Evolutionary conservation across 2,329 filamentous ascomycete species (phyloP).

Genomic region (Hypoxylon sp.): DNA sequence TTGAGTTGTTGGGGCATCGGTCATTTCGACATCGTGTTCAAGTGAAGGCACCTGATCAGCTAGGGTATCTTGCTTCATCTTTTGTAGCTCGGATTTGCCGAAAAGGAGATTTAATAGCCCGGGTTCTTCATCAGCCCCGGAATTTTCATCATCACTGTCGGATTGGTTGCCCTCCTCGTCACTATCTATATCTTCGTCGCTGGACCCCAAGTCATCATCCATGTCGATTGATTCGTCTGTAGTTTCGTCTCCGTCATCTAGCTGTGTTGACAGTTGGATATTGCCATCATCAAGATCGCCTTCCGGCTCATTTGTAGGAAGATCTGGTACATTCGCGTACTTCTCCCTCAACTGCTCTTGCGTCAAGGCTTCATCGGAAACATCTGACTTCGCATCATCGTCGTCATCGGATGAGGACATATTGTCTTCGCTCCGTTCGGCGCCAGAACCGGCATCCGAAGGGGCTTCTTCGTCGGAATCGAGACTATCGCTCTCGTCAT

Average conservation of each 20-base stretch:
- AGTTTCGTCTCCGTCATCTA: slow-evolving; percentile 56
- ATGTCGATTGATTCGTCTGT: slow-evolving; percentile 74
- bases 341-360: slow-evolving; percentile 74
- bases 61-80: slow-evolving; percentile 56
- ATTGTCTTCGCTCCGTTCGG: slow-evolving; percentile 61
- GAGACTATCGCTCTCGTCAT: slow-evolving; percentile 56
- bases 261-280: slow-evolving; percentile 17
- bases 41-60: slow-evolving; percentile 37
- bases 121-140: slow-evolving; percentile 54
- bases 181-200: slow-evolving; percentile 57
- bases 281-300: slow-evolving; percentile 28
- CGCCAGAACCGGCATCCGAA: slow-evolving; percentile 46
- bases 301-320: slow-evolving; percentile 46
- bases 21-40: slow-evolving; percentile 48
- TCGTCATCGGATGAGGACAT: slow-evolving; percentile 73
- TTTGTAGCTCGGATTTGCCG: slow-evolving; percentile 64
- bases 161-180: slow-evolving; percentile 53
- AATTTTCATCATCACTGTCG: slow-evolving; percentile 55
- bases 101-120: slow-evolving; percentile 67
- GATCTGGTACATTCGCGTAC: slow-evolving; percentile 69
- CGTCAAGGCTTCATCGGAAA: slow-evolving; percentile 71
- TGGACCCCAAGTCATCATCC: slow-evolving; percentile 71
- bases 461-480: slow-evolving; percentile 52
- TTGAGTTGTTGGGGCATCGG: slow-evolving; percentile 37
- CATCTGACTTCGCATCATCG: slow-evolving; percentile 60